Percentiles rank a stretch among this genome's conserved stretches.
Evolutionary conservation across 768 basidiomycete genomes (phyloP).

Genomic region (Auriscalpium vulgare): DNA sequence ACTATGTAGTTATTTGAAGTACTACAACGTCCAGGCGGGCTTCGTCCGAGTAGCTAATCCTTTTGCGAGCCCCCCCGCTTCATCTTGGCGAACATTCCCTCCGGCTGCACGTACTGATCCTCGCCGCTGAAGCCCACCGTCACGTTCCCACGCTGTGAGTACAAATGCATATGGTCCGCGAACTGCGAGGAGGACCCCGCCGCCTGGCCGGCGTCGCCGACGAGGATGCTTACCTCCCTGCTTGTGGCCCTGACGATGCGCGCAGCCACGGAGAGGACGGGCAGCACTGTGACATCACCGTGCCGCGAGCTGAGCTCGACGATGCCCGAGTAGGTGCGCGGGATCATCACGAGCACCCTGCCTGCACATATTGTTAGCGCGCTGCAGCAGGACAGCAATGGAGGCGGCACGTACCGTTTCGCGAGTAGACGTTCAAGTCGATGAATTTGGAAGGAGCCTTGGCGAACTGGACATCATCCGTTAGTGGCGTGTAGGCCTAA

Average conservation of each 20-base stretch:
- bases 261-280: slow-evolving; percentile 1
- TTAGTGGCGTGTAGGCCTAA: neutral
- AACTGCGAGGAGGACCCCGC: neutral
- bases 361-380: no score
- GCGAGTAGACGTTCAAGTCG: neutral
- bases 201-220: slow-evolving; percentile 6
- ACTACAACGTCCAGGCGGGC: no score
- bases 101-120: neutral
- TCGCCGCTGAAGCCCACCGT: slow-evolving; percentile 13
- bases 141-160: slow-evolving; percentile 7
- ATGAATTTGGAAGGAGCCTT: slow-evolving; percentile 6
- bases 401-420: neutral
- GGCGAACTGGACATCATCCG: slow-evolving; percentile 1
- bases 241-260: slow-evolving; percentile 2
- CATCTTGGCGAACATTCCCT: no score
- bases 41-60: no score
- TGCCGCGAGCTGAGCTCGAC: slow-evolving; percentile 5
- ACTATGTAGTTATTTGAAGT: no score
- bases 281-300: slow-evolving; percentile 4
- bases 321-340: slow-evolving; percentile 11
- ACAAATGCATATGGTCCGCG: slow-evolving; percentile 7
- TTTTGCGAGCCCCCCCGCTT: no score
- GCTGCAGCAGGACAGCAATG: no score
- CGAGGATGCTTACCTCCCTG: slow-evolving; percentile 2
- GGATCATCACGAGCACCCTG: slow-evolving; percentile 6